Evolutionary conservation across 352 stramenopile species (phyloP).

Genomic region (Hyaloperonospora arabidopsidis): DNA sequence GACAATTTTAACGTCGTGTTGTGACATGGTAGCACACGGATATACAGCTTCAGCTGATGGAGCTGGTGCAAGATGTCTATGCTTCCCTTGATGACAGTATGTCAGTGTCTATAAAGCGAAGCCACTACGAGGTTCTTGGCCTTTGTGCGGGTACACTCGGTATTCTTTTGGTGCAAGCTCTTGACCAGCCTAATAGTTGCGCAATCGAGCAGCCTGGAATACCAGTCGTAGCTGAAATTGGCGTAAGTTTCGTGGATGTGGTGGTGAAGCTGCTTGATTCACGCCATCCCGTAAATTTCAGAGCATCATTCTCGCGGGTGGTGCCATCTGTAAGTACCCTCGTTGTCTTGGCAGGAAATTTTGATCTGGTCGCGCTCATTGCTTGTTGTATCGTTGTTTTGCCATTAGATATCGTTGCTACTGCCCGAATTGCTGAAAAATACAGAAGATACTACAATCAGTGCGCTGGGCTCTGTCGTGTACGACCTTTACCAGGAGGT

Average conservation of each 20-base stretch:
- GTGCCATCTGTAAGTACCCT: slow-evolving; percentile 26
- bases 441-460: slow-evolving; percentile 13
- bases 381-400: background rate
- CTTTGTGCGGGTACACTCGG: slow-evolving; percentile 22
- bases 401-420: slow-evolving; percentile 18
- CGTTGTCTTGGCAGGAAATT: background rate
- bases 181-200: slow-evolving; percentile 10
- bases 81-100: slow-evolving; percentile 19
- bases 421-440: slow-evolving; percentile 14
- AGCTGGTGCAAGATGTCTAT: slow-evolving; percentile 29
- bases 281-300: slow-evolving; percentile 32
- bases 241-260: slow-evolving; percentile 12
- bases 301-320: slow-evolving; percentile 31
- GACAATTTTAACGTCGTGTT: background rate
- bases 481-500: slow-evolving; percentile 38
- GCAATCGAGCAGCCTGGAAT: slow-evolving; percentile 3
- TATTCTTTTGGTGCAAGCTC: slow-evolving; percentile 19
- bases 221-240: slow-evolving; percentile 9
- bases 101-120: slow-evolving; percentile 4
- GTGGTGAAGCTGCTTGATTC: slow-evolving; percentile 23
- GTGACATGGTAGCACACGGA: slow-evolving; percentile 31
- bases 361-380: background rate
- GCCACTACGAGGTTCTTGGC: slow-evolving; percentile 30
- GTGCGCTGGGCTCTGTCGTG: slow-evolving; percentile 27
- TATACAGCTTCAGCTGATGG: slow-evolving; percentile 33